phyloP scores from a whole-genome alignment of 495 filamentous ascomycete genomes.

The Trichoderma parareesei region DNA sequence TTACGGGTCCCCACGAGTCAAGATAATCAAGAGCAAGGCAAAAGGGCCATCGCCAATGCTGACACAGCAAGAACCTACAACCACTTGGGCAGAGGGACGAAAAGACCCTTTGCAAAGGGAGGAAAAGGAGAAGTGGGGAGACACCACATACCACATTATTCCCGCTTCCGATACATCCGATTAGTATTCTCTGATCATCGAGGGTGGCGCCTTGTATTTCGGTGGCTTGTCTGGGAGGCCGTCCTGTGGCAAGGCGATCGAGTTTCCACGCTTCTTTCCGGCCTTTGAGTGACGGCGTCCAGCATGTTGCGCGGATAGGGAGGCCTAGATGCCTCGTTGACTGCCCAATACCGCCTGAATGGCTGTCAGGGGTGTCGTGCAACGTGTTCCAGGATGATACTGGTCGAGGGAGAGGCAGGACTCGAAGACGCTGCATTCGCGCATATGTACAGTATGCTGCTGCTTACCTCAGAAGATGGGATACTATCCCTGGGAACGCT shows the following conservation, averaged over 20 bases:
- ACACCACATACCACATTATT: not conserved
- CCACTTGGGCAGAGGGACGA: constrained; percentile 8
- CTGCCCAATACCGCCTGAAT: not conserved
- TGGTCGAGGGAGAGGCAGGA: not conserved
- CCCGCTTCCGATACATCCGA: constrained; percentile 7
- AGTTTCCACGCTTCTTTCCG: not conserved
- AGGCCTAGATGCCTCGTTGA: not conserved
- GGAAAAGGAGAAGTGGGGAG: constrained; percentile 7
- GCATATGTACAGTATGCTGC: not conserved
- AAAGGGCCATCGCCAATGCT: not conserved
- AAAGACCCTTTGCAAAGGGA: constrained; percentile 9
- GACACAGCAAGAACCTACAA: not conserved
- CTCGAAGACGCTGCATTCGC: not conserved
- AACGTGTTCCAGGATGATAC: not conserved
- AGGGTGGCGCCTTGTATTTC: not conserved
- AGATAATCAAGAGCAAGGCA: not conserved
- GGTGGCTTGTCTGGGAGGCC: not conserved
- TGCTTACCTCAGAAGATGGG: constrained; percentile 5
- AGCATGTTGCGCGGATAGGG: not conserved
- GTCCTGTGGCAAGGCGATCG: not conserved
- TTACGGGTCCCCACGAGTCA: constrained; percentile 5
- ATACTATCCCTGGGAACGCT: not conserved
- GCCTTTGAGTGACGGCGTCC: not conserved
- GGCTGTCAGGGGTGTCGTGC: not conserved
- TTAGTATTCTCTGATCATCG: not conserved